Percentiles rank a stretch among this genome's conserved stretches.
Conservation (phyloP, 345 rosid genomes). For the Raphanus sativus region DNA sequence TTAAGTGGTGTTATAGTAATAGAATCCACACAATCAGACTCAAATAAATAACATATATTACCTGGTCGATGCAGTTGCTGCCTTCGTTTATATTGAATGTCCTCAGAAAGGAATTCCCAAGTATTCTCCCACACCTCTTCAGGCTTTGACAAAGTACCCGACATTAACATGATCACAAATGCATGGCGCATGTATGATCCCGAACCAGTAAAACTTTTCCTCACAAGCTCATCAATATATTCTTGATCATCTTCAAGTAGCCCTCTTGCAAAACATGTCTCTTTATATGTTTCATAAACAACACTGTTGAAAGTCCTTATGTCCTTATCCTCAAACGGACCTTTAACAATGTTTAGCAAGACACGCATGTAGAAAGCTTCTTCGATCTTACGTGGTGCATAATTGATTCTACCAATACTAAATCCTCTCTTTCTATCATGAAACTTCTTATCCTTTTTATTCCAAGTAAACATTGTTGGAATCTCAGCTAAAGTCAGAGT, state of each 20-base stretch:
- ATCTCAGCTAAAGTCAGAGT: not conserved
- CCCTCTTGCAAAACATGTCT: not conserved
- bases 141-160: not conserved
- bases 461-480: not conserved
- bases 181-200: not conserved
- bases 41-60: no score
- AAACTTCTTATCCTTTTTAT: not conserved
- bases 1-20: not conserved
- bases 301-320: not conserved
- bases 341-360: not conserved
- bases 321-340: not conserved
- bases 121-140: not conserved
- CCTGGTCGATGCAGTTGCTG: not conserved
- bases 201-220: not conserved
- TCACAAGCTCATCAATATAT: not conserved
- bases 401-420: not conserved
- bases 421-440: not conserved
- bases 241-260: not conserved
- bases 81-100: not conserved
- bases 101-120: not conserved
- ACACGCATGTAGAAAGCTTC: not conserved
- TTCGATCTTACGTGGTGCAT: not conserved
- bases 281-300: no score
- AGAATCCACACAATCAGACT: not conserved
- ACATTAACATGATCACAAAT: not conserved